phyloP scores from a whole-genome alignment of 257 asterid genomes.

The Petunia axillaris region DNA sequence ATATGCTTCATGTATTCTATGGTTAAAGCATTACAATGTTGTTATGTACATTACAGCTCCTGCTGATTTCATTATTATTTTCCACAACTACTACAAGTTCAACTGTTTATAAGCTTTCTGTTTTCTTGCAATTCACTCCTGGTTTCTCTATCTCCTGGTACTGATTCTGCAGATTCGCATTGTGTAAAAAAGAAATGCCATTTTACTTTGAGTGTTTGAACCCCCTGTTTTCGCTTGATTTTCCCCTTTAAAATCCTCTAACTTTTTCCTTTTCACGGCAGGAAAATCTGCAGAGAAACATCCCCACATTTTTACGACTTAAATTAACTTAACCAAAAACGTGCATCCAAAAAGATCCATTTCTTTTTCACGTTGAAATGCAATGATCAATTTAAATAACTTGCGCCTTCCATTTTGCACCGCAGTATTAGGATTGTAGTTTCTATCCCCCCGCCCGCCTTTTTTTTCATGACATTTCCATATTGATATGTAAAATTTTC shows the following conservation, averaged over 20 bases:
- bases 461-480: neutral
- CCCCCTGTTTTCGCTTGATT: neutral
- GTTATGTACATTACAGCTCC: neutral
- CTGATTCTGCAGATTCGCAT: neutral
- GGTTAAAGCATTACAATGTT: neutral
- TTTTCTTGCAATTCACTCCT: neutral
- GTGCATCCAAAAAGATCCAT: neutral
- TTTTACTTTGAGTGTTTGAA: neutral
- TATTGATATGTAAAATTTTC: conserved; percentile 5
- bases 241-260: neutral
- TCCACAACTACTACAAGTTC: neutral
- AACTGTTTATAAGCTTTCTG: conserved; percentile 1
- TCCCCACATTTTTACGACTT: conserved; percentile 6
- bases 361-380: neutral
- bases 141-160: neutral
- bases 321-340: neutral
- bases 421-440: neutral
- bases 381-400: neutral
- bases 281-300: neutral
- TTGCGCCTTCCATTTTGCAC: neutral
- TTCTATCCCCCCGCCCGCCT: too few species aligned
- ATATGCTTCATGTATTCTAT: neutral
- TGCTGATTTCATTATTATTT: neutral
- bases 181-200: neutral
- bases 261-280: neutral